A percentile compares a stretch with the other conserved stretches of the same genome.
These are phyloP conservation scores for Triticum aestivum DNA, from an alignment of 176 grass and related monocot species.

Conservation along the genomic window IWGSC_CS_RefSeq_v2.1 NC_057800.1:523076869-523077368, in stretches of 20 bases:
- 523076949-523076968: neutral
- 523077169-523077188: neutral
- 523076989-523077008: neutral
- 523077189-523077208: constrained; percentile 28
- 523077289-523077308: neutral
- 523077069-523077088: neutral
- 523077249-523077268: neutral
- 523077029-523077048: neutral
- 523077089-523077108: neutral
- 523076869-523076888: no score
- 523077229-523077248: constrained; percentile 14
- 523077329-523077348: neutral
- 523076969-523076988: neutral
- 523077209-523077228: neutral
- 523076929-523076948: no score
- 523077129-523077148: neutral
- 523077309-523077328: neutral
- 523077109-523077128: neutral
- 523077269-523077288: neutral
- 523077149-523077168: neutral
- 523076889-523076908: no score
- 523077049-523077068: neutral
- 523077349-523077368: neutral
- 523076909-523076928: no score
- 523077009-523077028: constrained; percentile 15